These are phyloP conservation scores for Stentor roeselii DNA, from an alignment of 73 alveolate genomes.

Conservation along the genomic window DNA sequence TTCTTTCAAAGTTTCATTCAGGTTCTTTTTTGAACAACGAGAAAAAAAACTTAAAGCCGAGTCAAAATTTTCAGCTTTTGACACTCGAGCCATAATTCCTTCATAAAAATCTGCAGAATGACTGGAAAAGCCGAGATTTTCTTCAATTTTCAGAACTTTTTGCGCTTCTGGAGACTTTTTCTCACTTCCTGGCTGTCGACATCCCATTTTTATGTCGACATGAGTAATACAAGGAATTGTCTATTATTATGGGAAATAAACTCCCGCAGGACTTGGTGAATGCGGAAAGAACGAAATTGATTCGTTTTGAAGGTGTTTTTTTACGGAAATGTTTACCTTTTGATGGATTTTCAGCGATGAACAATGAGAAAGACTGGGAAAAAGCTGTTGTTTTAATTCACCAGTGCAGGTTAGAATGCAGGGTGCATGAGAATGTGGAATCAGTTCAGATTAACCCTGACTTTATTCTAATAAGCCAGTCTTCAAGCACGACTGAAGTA, in stretches of 20 bases:
- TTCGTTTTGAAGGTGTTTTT: neutral
- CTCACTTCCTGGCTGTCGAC: neutral
- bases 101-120: neutral
- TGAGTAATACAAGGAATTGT: too few species aligned
- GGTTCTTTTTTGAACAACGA: neutral
- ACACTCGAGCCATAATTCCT: neutral
- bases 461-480: neutral
- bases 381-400: neutral
- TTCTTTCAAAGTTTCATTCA: neutral
- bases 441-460: neutral
- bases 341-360: neutral
- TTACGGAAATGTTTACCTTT: neutral
- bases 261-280: neutral
- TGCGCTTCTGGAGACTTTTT: neutral
- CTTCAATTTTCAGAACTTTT: neutral
- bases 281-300: neutral
- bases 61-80: neutral
- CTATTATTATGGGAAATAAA: neutral
- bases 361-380: neutral
- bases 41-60: neutral
- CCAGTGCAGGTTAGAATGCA: neutral
- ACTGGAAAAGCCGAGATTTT: neutral
- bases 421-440: neutral
- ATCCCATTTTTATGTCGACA: slow-evolving; percentile 28
- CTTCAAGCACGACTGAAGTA: neutral